Evolutionary conservation across 257 asterid species (phyloP).

Genomic region (Solanum ossicruentum): DNA sequence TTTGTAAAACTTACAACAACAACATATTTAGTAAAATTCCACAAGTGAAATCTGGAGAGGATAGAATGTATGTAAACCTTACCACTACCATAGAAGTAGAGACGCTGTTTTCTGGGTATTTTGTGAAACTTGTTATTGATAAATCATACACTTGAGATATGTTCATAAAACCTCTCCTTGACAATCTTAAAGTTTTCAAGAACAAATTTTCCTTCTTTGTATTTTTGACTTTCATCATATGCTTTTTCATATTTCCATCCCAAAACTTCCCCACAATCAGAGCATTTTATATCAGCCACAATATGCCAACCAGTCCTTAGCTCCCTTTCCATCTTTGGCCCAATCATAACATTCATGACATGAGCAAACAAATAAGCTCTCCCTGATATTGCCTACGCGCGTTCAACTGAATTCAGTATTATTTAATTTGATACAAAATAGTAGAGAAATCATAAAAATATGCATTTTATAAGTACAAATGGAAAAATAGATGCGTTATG

Average conservation of each 20-base stretch:
- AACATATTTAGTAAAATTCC: too few relatives aligned
- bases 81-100: too few relatives aligned
- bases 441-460: too few relatives aligned
- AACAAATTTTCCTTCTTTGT: conserved; percentile 51
- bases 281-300: conserved; percentile 47
- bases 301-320: conserved; percentile 45
- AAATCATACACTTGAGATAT: neutral
- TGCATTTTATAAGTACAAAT: neutral
- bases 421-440: neutral
- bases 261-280: conserved; percentile 32
- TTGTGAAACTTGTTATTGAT: neutral
- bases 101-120: too few relatives aligned
- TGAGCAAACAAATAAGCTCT: conserved; percentile 50
- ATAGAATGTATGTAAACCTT: too few relatives aligned
- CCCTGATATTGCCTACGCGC: conserved; percentile 25
- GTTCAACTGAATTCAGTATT: neutral
- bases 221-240: conserved; percentile 35
- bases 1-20: neutral
- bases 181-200: conserved; percentile 41
- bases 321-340: conserved; percentile 27
- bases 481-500: neutral
- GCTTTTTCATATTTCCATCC: conserved; percentile 62
- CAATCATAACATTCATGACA: conserved; percentile 24
- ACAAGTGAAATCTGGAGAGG: too few relatives aligned
- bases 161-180: neutral